These are phyloP conservation scores for Clitopilus hobsonii DNA, from an alignment of 768 basidiomycete species.

Conservation along the genomic window DNA sequence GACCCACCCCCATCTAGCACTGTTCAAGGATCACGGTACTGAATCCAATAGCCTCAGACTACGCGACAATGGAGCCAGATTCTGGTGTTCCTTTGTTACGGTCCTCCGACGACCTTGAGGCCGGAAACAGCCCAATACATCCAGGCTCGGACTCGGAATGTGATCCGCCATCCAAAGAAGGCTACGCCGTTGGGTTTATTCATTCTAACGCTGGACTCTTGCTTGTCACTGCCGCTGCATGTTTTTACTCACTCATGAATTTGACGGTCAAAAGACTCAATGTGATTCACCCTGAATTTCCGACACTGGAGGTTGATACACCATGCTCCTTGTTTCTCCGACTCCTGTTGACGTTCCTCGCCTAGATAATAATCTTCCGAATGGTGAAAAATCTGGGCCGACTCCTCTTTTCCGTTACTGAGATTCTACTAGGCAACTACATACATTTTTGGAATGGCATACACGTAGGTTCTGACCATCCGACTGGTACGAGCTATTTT, in stretches of 20 bases:
- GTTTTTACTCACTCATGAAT: neutral
- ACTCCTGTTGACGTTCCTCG: neutral
- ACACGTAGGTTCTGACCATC: conserved; percentile 25
- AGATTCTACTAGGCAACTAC: conserved; percentile 4
- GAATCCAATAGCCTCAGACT: too few relatives aligned
- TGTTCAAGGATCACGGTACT: too few relatives aligned
- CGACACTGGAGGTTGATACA: neutral
- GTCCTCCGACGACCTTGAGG: neutral
- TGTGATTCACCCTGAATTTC: neutral
- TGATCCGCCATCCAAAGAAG: too few relatives aligned
- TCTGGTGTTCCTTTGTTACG: neutral
- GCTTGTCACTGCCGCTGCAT: neutral
- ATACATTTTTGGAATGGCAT: conserved; percentile 48
- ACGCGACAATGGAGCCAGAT: neutral
- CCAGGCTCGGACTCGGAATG: neutral
- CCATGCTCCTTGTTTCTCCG: neutral
- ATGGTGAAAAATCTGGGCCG: conserved; percentile 6
- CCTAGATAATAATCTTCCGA: conserved; percentile 22
- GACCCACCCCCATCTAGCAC: too few relatives aligned
- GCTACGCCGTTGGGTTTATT: neutral
- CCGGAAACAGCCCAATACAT: neutral
- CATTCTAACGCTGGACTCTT: neutral
- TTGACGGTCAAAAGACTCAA: neutral
- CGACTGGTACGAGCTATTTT: neutral
- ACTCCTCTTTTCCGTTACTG: neutral